Evolutionary conservation across 2,329 filamentous ascomycete species (phyloP).

Genomic region (Venturia aucupariae): DNA sequence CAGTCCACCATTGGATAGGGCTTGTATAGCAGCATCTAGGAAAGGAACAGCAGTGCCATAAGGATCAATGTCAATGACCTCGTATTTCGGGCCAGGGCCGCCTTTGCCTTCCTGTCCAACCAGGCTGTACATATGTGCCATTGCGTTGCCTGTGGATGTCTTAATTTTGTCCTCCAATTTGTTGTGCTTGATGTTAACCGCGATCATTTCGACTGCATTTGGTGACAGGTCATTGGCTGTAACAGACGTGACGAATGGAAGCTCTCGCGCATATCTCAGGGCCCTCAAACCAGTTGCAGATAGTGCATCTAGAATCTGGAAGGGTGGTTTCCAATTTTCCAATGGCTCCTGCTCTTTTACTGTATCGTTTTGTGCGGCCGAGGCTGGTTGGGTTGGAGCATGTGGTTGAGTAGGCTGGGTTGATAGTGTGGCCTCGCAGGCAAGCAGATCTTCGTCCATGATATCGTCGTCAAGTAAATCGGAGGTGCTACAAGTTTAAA

Average conservation of each 20-base stretch:
- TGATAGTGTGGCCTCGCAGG: constrained; percentile 3
- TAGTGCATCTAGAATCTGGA: constrained; percentile 87
- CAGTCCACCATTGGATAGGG: constrained; percentile 77
- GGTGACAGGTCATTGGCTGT: constrained; percentile 84
- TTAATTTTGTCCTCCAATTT: constrained; percentile 60
- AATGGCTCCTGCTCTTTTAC: constrained; percentile 6
- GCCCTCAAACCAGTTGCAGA: constrained; percentile 90
- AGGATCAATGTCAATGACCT: constrained; percentile 93
- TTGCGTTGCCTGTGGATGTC: constrained; percentile 70
- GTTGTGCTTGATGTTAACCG: constrained; percentile 78
- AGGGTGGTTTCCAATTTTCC: constrained; percentile 33
- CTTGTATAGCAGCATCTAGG: constrained; percentile 81
- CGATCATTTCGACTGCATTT: constrained; percentile 70
- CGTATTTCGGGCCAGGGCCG: constrained; percentile 49
- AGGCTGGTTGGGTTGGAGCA: neutral
- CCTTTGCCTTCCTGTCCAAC: constrained; percentile 41
- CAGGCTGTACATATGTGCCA: constrained; percentile 80
- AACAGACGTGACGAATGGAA: constrained; percentile 72
- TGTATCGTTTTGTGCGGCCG: constrained; percentile 21
- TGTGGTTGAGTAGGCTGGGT: neutral
- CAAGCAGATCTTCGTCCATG: constrained; percentile 14
- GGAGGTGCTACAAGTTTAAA: neutral
- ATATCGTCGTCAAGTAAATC: constrained; percentile 4
- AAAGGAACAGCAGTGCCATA: constrained; percentile 93
- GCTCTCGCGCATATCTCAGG: constrained; percentile 81